phyloP scores from a whole-genome alignment of 768 basidiomycete species.

The Vishniacozyma victoriae region DNA sequence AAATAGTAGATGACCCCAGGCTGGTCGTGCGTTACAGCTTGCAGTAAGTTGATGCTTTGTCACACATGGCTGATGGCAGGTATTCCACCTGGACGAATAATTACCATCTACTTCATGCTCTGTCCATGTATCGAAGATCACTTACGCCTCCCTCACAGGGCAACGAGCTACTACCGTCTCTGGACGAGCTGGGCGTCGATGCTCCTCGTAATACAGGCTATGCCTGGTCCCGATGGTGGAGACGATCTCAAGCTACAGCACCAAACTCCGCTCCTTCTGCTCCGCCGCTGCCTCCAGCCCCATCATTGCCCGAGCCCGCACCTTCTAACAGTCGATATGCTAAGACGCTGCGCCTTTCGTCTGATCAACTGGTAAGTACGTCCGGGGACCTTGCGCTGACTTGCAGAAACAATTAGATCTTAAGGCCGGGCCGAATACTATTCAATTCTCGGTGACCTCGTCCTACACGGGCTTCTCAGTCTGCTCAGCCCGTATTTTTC shows the following conservation, averaged over 20 bases:
- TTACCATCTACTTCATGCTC: constrained; percentile 68
- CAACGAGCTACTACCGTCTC: background rate
- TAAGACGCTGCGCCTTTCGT: constrained; percentile 86
- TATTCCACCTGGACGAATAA: constrained; percentile 72
- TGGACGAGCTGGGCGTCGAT: constrained; percentile 7
- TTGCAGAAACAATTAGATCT: constrained; percentile 74
- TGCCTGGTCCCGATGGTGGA: constrained; percentile 48
- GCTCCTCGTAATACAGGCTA: too few relatives aligned
- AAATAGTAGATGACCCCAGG: constrained; percentile 57
- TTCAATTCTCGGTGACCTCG: constrained; percentile 86
- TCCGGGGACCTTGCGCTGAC: background rate
- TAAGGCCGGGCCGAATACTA: constrained; percentile 78
- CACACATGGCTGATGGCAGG: constrained; percentile 45
- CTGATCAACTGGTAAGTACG: constrained; percentile 76
- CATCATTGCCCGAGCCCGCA: too few relatives aligned
- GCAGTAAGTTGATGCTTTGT: constrained; percentile 49
- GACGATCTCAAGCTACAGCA: constrained; percentile 20
- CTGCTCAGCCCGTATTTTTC: constrained; percentile 86
- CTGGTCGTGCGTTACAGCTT: constrained; percentile 71
- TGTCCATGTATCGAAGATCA: constrained; percentile 61
- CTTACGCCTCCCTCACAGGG: constrained; percentile 44
- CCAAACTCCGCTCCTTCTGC: too few relatives aligned
- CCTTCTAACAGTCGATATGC: constrained; percentile 59
- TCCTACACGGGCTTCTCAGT: constrained; percentile 65
- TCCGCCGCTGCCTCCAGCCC: too few relatives aligned